phyloP scores from a whole-genome alignment of 805 yeast genomes.

The Clavispora carvajalis region DNA sequence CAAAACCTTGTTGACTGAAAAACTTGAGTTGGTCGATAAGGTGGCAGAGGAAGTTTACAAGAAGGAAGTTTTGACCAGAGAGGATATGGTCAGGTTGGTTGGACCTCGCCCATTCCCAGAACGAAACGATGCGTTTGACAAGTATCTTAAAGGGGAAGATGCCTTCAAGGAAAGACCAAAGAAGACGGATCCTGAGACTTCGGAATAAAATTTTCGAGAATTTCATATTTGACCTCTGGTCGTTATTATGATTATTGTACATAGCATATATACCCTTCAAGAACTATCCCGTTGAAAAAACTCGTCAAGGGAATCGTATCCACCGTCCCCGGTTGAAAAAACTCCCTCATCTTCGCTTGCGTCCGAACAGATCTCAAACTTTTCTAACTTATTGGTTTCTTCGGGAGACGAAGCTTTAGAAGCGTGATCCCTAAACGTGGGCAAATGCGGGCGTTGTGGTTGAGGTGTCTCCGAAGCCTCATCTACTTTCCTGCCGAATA shows the following conservation, averaged over 20 bases:
- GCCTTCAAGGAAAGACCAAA: constrained; percentile 34
- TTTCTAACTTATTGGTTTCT: background rate
- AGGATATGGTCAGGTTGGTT: constrained; percentile 69
- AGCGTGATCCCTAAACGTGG: background rate
- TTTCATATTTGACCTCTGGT: background rate
- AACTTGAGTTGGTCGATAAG: constrained; percentile 53
- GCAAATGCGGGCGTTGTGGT: background rate
- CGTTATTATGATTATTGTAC: background rate
- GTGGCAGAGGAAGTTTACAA: constrained; percentile 69
- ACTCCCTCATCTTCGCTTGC: background rate
- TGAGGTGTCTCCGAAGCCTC: too few relatives aligned
- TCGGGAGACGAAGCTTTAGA: background rate
- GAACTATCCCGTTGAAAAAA: background rate
- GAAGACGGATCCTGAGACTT: background rate
- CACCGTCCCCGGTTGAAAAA: background rate
- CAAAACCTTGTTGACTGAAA: constrained; percentile 54
- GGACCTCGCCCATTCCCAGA: constrained; percentile 79
- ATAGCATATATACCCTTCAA: background rate
- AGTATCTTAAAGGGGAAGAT: constrained; percentile 57
- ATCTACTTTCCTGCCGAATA: too few relatives aligned
- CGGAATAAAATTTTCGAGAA: background rate
- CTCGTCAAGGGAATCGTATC: background rate
- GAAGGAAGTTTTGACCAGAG: constrained; percentile 77
- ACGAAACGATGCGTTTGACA: constrained; percentile 83
- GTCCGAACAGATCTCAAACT: background rate